Percentiles rank a stretch among this genome's conserved stretches.
phyloP scores from a whole-genome alignment of 306 rosid species.

The Lupinus albus region DNA sequence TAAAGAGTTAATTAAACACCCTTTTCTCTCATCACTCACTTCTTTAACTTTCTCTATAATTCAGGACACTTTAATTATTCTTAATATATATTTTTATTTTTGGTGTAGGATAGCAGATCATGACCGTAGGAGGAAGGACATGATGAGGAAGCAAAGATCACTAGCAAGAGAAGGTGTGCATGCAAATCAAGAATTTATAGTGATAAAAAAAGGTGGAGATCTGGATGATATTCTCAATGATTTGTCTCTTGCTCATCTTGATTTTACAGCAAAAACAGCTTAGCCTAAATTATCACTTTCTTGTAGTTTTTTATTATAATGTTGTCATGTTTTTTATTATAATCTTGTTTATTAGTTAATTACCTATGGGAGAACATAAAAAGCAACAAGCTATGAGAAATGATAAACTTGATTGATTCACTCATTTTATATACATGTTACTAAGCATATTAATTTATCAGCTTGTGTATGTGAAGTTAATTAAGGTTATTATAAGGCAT shows the following conservation, averaged over 20 bases:
- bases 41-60: neutral
- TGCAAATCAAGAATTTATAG: constrained; percentile 48
- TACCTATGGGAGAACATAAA: neutral
- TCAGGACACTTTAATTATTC: neutral
- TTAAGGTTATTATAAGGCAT: neutral
- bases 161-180: constrained; percentile 33
- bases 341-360: no score
- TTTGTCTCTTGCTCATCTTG: constrained; percentile 30
- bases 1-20: constrained; percentile 48
- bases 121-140: constrained; percentile 72
- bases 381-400: neutral
- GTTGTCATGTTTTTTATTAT: no score
- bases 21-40: neutral
- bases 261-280: constrained; percentile 74
- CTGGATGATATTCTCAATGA: constrained; percentile 41
- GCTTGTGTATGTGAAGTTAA: neutral
- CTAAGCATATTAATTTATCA: neutral
- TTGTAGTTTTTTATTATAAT: neutral
- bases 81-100: no score
- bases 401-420: neutral
- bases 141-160: constrained; percentile 64
- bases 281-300: constrained; percentile 25
- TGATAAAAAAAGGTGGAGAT: constrained; percentile 52
- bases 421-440: neutral
- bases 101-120: constrained; percentile 75